Evolutionary conservation across 441 rosid genomes (phyloP).

Genomic region (Hypseocharis bilobata): DNA sequence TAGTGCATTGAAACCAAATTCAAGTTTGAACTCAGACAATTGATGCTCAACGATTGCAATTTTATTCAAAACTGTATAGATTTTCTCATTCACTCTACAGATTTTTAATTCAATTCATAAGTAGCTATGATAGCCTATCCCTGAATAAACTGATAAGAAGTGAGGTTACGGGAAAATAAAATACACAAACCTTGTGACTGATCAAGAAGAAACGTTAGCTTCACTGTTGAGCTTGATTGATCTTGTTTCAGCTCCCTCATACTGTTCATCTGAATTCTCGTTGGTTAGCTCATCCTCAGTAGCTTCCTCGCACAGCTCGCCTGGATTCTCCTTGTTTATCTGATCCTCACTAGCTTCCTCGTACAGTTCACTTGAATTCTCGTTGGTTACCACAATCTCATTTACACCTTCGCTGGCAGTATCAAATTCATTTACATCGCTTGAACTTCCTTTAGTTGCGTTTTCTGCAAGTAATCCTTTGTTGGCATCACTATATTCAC

Average conservation of each 20-base stretch:
- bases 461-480: slow-evolving; percentile 19
- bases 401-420: background rate
- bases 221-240: background rate
- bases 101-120: no score
- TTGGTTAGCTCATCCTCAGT: background rate
- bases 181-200: background rate
- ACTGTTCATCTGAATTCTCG: background rate
- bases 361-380: slow-evolving; percentile 14
- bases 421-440: slow-evolving; percentile 9
- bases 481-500: slow-evolving; percentile 26
- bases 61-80: background rate
- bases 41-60: no score
- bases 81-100: background rate
- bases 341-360: slow-evolving; percentile 14
- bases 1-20: no score
- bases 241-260: background rate
- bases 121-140: background rate
- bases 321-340: background rate
- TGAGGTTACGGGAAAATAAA: background rate
- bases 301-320: slow-evolving; percentile 12
- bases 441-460: background rate
- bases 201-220: background rate
- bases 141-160: background rate
- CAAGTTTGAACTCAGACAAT: no score
- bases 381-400: slow-evolving; percentile 11